These are phyloP conservation scores for Fusarium sp. DNA, from an alignment of 2,329 filamentous ascomycete genomes.

Conservation along the genomic window DNA sequence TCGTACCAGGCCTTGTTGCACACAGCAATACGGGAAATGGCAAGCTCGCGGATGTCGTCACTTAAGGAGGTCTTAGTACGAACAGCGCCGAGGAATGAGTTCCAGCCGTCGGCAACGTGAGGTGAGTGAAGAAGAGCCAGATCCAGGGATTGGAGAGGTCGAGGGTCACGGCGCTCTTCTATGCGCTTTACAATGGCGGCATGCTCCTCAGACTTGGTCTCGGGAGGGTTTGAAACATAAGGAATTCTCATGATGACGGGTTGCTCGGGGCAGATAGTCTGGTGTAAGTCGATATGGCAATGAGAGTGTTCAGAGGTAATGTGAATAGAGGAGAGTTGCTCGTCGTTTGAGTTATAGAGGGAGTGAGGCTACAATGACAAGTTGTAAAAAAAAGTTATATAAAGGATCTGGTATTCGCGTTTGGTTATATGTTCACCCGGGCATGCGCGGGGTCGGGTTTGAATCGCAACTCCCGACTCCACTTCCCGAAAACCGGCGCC, in stretches of 20 bases:
- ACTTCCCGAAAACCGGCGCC: slow-evolving; percentile 46
- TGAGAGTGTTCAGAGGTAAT: background rate
- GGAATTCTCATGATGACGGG: slow-evolving; percentile 71
- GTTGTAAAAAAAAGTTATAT: background rate
- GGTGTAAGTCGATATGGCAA: slow-evolving; percentile 19
- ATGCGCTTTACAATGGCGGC: slow-evolving; percentile 73
- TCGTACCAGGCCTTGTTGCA: slow-evolving; percentile 88
- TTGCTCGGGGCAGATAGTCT: slow-evolving; percentile 27
- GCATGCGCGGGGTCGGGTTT: slow-evolving; percentile 43
- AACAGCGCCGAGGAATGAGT: slow-evolving; percentile 74
- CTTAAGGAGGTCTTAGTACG: slow-evolving; percentile 65
- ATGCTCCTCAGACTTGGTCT: slow-evolving; percentile 59
- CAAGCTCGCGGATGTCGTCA: slow-evolving; percentile 76
- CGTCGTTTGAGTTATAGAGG: background rate
- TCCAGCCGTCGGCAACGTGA: slow-evolving; percentile 81
- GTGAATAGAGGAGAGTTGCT: background rate
- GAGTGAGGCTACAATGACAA: background rate
- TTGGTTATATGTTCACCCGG: slow-evolving; percentile 49
- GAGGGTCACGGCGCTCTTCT: slow-evolving; percentile 72
- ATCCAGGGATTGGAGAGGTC: slow-evolving; percentile 80
- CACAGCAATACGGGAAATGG: slow-evolving; percentile 84
- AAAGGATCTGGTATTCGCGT: slow-evolving; percentile 11
- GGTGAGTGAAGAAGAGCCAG: slow-evolving; percentile 81
- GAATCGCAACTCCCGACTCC: slow-evolving; percentile 45
- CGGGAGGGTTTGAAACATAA: slow-evolving; percentile 69